Evolutionary conservation across 2,329 filamentous ascomycete species (phyloP).

Genomic region (Lecanicillium sp.): DNA sequence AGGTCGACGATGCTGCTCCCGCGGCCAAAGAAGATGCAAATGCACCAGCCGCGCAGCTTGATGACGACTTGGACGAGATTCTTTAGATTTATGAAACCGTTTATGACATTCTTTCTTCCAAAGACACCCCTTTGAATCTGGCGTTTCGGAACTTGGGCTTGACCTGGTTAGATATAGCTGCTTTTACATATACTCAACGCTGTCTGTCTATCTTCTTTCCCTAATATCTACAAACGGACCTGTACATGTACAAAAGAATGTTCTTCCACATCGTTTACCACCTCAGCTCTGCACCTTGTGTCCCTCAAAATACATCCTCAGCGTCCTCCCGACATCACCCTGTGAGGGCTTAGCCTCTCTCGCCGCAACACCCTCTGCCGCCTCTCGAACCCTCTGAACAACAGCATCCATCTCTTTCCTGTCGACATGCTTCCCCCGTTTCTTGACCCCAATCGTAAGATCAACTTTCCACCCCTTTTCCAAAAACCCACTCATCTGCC

Average conservation of each 20-base stretch:
- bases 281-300: constrained; percentile 9
- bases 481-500: constrained; percentile 60
- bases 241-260: too few species aligned
- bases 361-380: constrained; percentile 24
- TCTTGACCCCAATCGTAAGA: constrained; percentile 58
- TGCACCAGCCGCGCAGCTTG: constrained; percentile 11
- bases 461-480: constrained; percentile 69
- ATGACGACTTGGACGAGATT: constrained; percentile 25
- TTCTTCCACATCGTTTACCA: not conserved
- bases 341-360: constrained; percentile 36
- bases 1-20: constrained; percentile 22
- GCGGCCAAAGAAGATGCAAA: not conserved
- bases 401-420: constrained; percentile 52
- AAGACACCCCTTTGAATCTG: too few species aligned
- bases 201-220: too few species aligned
- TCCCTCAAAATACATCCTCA: constrained; percentile 35
- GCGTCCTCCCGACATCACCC: constrained; percentile 34
- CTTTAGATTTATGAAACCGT: constrained; percentile 18
- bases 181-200: too few species aligned
- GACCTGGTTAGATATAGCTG: not conserved
- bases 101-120: too few species aligned
- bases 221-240: too few species aligned
- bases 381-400: constrained; percentile 32
- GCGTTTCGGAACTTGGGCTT: not conserved
- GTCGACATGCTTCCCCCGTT: constrained; percentile 51